Percentiles rank a stretch among this genome's conserved stretches.
These are phyloP conservation scores for Thermochaetoides dissita DNA, from an alignment of 2,329 filamentous ascomycete genomes.

Conservation along the genomic window DNA sequence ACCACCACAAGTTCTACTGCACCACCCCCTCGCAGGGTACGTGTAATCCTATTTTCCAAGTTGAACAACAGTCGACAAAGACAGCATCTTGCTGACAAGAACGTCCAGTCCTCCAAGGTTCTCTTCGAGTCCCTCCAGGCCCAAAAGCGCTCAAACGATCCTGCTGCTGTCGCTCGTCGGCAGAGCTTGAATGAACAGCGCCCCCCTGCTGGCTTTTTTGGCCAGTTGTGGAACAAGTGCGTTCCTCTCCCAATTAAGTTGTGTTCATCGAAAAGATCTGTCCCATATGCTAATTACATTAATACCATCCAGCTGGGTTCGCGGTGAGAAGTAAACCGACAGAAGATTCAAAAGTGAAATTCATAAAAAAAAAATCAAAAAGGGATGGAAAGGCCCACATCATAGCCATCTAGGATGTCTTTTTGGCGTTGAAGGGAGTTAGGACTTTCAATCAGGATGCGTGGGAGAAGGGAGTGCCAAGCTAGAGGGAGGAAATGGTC, in stretches of 20 bases:
- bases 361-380: not conserved
- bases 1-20: not conserved
- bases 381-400: not conserved
- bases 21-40: conserved; percentile 12
- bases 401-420: too few species aligned
- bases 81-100: not conserved
- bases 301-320: conserved; percentile 7
- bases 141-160: conserved; percentile 34
- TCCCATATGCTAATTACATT: not conserved
- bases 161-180: conserved; percentile 30
- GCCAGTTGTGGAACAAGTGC: conserved; percentile 44
- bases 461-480: too few species aligned
- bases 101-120: conserved; percentile 16
- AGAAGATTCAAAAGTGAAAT: too few species aligned
- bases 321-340: conserved; percentile 1
- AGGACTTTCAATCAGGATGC: too few species aligned
- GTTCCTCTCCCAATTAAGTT: conserved; percentile 11
- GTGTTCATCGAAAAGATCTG: not conserved
- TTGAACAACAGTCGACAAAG: not conserved
- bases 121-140: conserved; percentile 39
- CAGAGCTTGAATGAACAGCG: conserved; percentile 42
- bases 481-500: too few species aligned
- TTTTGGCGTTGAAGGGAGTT: too few species aligned
- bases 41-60: not conserved
- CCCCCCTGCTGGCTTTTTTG: conserved; percentile 34